Evolutionary conservation across 306 rosid species (phyloP).

Genomic region (Trichosanthes truncata): DNA sequence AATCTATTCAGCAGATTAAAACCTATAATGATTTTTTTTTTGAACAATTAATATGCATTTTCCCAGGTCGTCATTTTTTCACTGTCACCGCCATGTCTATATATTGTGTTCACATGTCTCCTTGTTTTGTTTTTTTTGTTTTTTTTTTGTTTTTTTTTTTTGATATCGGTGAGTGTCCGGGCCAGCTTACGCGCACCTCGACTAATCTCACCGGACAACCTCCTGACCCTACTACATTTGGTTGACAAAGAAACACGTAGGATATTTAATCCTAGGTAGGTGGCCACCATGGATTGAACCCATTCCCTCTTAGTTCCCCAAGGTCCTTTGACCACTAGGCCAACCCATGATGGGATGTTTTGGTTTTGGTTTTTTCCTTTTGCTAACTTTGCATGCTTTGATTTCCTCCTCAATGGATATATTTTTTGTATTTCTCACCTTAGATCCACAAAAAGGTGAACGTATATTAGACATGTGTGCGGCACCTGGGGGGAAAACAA

Average conservation of each 20-base stretch:
- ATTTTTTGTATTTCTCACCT: conserved; percentile 9
- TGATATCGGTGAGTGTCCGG: too few relatives aligned
- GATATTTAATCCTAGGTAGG: too few relatives aligned
- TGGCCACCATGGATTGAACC: too few relatives aligned
- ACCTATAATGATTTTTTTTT: neutral
- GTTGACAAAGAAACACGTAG: too few relatives aligned
- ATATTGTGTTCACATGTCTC: neutral
- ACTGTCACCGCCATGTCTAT: neutral
- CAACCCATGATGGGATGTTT: too few relatives aligned
- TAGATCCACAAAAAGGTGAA: conserved; percentile 90
- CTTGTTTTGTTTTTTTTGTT: neutral
- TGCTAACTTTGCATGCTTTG: neutral
- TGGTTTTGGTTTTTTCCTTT: neutral
- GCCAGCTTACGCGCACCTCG: too few relatives aligned
- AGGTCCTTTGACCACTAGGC: too few relatives aligned
- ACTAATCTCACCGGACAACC: too few relatives aligned
- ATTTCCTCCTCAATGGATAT: neutral
- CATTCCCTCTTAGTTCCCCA: too few relatives aligned
- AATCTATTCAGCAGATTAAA: neutral
- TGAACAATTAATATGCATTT: neutral
- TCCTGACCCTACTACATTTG: too few relatives aligned
- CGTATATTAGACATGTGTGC: conserved; percentile 95
- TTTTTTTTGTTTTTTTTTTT: too few relatives aligned
- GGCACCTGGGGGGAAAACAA: conserved; percentile 97
- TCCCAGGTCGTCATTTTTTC: neutral